Evolutionary conservation across 805 yeast species (phyloP).

Genomic region (Maudiozyma bulderi): DNA sequence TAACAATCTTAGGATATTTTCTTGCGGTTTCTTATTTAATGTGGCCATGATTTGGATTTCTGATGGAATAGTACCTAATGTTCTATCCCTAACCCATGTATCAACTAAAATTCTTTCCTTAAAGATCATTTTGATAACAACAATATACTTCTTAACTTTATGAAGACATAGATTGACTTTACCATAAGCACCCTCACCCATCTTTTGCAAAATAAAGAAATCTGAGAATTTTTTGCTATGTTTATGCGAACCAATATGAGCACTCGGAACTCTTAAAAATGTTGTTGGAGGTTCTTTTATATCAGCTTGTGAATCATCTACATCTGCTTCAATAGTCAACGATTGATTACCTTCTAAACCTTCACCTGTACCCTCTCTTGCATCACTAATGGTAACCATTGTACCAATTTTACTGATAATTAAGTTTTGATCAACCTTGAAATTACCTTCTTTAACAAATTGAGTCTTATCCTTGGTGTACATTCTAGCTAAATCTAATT

Average conservation of each 20-base stretch:
- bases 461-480: constrained; percentile 26
- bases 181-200: constrained; percentile 98
- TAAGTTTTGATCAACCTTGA: constrained; percentile 24
- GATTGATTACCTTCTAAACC: neutral
- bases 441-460: constrained; percentile 28
- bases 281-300: constrained; percentile 5
- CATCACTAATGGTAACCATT: neutral
- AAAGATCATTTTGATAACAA: constrained; percentile 80
- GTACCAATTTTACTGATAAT: constrained; percentile 25
- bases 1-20: constrained; percentile 71
- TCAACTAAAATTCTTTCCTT: constrained; percentile 91
- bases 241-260: constrained; percentile 52
- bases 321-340: neutral
- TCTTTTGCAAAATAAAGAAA: constrained; percentile 57
- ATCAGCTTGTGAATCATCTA: neutral
- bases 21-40: constrained; percentile 70
- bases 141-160: constrained; percentile 51
- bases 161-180: constrained; percentile 76
- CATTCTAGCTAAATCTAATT: constrained; percentile 22
- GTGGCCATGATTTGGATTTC: constrained; percentile 89
- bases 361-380: neutral
- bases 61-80: constrained; percentile 88
- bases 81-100: constrained; percentile 92
- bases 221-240: constrained; percentile 65
- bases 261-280: constrained; percentile 17